Evolutionary conservation across 2,329 filamentous ascomycete species (phyloP), one percentile per base, ranked within the genome.

Genomic region (Calycina marina): DNA sequence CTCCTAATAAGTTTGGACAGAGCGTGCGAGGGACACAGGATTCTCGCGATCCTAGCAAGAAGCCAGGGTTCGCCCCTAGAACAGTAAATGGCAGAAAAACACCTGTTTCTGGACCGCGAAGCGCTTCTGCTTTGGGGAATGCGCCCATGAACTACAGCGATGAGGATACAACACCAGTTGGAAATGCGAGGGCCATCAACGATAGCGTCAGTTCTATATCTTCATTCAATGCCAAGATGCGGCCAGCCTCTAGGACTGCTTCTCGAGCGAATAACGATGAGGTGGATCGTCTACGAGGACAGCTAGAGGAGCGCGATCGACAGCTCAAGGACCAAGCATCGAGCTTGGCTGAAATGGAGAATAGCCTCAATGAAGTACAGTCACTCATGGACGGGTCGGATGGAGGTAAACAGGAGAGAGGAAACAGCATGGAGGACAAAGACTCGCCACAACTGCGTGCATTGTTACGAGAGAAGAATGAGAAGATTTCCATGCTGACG

Each of bases 401-500:
- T 62, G 52, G 57, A 61, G 39, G 61, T 66, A 59, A 37, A 53
- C 58, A 44, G 50, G 50, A 41, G 43, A 57, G 47, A 54, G 61
- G 46, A 57, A 61, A 40, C 42, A 67, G 62, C 45, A 44, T 69
- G 14, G 74, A 77, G 36, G 79, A 80, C 35, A 77, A 76, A 43
- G 86, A 93, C 52, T 67, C 75, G 2, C 54, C 69, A 4, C 80
- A 92, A 51, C 63, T 98, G 36, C 75, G 86, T 33, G 71, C 77
- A n/a, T 59, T 93, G 46, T 59, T 98, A 33, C 71, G 83, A 14
- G 90, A 98, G 58, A 94, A 93, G 67, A 94, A 94, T 48, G 90
- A 98, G 37, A 93, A 86, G 61, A 94, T 98, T 43, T 76, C 79
- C 15, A 77, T 88, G 64, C 69, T 98, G 45, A 96, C 86, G 1